Percentiles rank a stretch among this genome's conserved stretches.
Conservation (phyloP, 306 rosid genomes). For the Macrotyloma uniflorum region DNA sequence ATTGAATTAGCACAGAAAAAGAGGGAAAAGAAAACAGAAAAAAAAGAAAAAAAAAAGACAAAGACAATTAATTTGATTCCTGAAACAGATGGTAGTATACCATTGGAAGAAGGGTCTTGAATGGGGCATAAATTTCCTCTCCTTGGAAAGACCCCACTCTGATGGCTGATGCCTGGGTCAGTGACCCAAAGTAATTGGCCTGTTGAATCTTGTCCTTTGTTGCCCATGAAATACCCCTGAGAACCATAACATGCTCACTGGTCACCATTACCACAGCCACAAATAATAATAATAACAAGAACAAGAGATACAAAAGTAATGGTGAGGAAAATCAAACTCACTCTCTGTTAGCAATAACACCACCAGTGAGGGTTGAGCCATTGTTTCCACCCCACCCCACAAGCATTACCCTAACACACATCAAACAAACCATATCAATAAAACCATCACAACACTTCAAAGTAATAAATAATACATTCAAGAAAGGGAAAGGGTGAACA, state of each 20-base stretch:
- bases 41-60: too few relatives aligned
- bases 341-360: slow-evolving; percentile 94
- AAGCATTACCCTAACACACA: slow-evolving; percentile 73
- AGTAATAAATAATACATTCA: not conserved
- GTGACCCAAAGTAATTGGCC: slow-evolving; percentile 90
- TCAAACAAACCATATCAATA: not conserved
- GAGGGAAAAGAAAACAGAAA: not conserved
- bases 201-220: slow-evolving; percentile 92
- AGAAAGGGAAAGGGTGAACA: not conserved
- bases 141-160: slow-evolving; percentile 95
- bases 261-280: not conserved
- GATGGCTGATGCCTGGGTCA: slow-evolving; percentile 91
- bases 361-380: slow-evolving; percentile 90
- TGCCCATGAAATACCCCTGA: slow-evolving; percentile 98
- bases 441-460: too few relatives aligned
- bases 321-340: slow-evolving; percentile 42
- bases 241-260: not conserved
- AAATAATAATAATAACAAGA: not conserved
- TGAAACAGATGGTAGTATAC: slow-evolving; percentile 40
- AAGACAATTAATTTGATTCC: not conserved
- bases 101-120: slow-evolving; percentile 93
- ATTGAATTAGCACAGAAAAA: not conserved
- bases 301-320: not conserved
- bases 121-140: slow-evolving; percentile 93
- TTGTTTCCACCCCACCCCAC: slow-evolving; percentile 99